Evolutionary conservation across 805 yeast genomes (phyloP).

Genomic region (Lachancea cidri): DNA sequence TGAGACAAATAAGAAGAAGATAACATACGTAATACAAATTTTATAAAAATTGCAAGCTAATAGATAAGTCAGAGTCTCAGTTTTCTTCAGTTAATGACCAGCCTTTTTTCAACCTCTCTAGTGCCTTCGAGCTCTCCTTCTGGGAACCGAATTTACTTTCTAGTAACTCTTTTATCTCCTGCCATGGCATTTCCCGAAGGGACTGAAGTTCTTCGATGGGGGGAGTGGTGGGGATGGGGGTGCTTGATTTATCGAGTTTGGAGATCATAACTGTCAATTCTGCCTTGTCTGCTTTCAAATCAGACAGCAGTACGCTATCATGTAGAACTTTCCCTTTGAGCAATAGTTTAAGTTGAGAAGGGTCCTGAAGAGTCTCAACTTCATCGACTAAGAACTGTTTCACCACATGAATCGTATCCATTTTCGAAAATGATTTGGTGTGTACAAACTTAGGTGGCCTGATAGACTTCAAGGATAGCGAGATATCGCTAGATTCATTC

Average conservation of each 20-base stretch:
- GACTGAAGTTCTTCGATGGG: not conserved
- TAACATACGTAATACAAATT: slow-evolving; percentile 5
- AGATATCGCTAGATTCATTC: slow-evolving; percentile 5
- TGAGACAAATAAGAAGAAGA: slow-evolving; percentile 39
- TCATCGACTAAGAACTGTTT: slow-evolving; percentile 26
- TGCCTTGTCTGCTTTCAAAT: slow-evolving; percentile 27
- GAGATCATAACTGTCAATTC: slow-evolving; percentile 43
- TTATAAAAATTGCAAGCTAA: not conserved
- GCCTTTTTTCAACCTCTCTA: slow-evolving; percentile 36
- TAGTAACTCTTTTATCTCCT: slow-evolving; percentile 36
- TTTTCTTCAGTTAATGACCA: slow-evolving; percentile 34
- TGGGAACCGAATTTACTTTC: slow-evolving; percentile 29
- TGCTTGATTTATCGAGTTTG: slow-evolving; percentile 11
- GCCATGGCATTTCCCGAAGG: slow-evolving; percentile 38
- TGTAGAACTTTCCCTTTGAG: slow-evolving; percentile 59
- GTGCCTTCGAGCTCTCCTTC: slow-evolving; percentile 25
- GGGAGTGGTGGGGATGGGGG: slow-evolving; percentile 3
- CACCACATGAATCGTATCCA: slow-evolving; percentile 32
- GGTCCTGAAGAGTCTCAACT: slow-evolving; percentile 31
- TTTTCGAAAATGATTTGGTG: slow-evolving; percentile 19
- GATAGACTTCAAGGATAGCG: slow-evolving; percentile 54
- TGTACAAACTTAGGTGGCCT: slow-evolving; percentile 63
- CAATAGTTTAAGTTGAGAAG: slow-evolving; percentile 45
- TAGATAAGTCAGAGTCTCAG: not conserved
- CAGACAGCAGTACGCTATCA: slow-evolving; percentile 41